Base-by-base conservation (phyloP, 345 rosid species). In the Rhodamnia rubescens region DNA sequence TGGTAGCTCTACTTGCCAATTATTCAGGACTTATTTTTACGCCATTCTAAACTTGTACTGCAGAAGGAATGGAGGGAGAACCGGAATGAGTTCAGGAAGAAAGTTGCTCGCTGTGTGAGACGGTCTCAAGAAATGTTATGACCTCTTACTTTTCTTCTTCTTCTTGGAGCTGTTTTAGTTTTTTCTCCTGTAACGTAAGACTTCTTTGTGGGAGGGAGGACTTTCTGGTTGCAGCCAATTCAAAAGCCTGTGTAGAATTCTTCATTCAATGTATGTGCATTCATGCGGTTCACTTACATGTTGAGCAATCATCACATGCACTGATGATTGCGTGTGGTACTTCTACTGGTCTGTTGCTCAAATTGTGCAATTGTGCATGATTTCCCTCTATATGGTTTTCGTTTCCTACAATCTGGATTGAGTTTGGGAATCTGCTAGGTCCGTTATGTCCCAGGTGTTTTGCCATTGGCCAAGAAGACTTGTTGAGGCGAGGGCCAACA, bases 41-140 rank as follows among this genome's bases (percentile, higher is more conserved):
- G 7, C 59, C 50, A 29, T 50, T 32, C 51, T 53, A n/a, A 20
- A 50, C 64, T 52, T 52, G 80, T 58, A 80, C 52, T 89, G 89
- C 92, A 92, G 96, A 96, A 93, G 64, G 95, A 96, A 84, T 96
- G 98, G 98, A 93, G 98, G 88, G 98, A 95, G 5, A 91, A 89
- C 84, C 91, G 92, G 87, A 92, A 88, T 4, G 99, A 93, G 59
- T 95, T 95, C 91, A 93, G 81, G 92, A 94, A 92, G 92, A 96
- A 93, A 91, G 99, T 96, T 52, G 88, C 94, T 87, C 96, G 94
- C 56, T 94, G 98, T 54, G 98, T 96, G 16, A 90, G 98, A 88
- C 90, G 83, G 89, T 96, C 99, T 26, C 98, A 95, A 92, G 99
- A 96, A 87, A 92, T 94, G 95, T 87, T 93, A 52, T 94, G 89